These are phyloP conservation scores for Alternaria sp. DNA, from an alignment of 2,329 filamentous ascomycete species.

Conservation along the genomic window DNA sequence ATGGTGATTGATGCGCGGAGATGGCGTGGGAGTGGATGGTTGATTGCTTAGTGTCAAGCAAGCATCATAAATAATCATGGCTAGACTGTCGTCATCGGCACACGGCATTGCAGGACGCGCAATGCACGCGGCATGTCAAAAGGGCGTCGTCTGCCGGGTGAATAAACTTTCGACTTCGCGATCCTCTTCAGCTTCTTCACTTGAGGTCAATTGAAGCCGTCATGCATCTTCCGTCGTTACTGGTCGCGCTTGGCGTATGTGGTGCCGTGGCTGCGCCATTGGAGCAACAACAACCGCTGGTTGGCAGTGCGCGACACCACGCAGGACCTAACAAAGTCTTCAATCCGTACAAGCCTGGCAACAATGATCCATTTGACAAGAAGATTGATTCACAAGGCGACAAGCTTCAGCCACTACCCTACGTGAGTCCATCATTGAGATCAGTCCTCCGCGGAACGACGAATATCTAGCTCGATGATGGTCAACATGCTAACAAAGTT, in stretches of 20 bases:
- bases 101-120: constrained; percentile 23
- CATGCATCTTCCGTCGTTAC: constrained; percentile 40
- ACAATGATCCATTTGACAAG: constrained; percentile 67
- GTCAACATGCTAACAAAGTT: constrained; percentile 14
- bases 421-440: constrained; percentile 36
- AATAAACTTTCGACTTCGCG: not conserved
- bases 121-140: constrained; percentile 16
- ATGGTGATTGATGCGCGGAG: constrained; percentile 20
- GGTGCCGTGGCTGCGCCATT: constrained; percentile 35
- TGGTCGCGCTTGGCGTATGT: constrained; percentile 39
- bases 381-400: constrained; percentile 67
- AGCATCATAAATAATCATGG: constrained; percentile 2
- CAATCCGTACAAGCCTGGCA: constrained; percentile 65
- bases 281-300: constrained; percentile 50
- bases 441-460: not conserved
- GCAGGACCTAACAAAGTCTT: constrained; percentile 30
- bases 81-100: constrained; percentile 47
- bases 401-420: constrained; percentile 68
- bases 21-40: constrained; percentile 4
- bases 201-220: constrained; percentile 23
- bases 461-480: not conserved
- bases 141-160: constrained; percentile 10
- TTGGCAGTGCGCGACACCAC: constrained; percentile 31
- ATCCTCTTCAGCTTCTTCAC: constrained; percentile 7
- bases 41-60: constrained; percentile 9